A percentile compares a stretch with the other conserved stretches of the same genome.
phyloP scores from a whole-genome alignment of 2,329 filamentous ascomycete species.

The Coniella lustricola region DNA sequence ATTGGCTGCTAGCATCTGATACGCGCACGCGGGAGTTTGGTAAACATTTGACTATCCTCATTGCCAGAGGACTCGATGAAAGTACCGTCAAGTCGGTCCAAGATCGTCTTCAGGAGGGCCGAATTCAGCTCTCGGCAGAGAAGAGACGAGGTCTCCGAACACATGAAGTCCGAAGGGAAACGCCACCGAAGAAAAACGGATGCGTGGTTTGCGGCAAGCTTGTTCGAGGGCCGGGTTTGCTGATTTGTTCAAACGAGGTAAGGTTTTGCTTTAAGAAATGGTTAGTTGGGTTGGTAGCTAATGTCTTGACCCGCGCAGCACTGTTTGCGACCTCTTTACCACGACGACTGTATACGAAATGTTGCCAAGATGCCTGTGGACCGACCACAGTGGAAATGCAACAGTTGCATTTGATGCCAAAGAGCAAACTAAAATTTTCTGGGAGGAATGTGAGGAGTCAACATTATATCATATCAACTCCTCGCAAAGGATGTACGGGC shows the following conservation, averaged over 20 bases:
- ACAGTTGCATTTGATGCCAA: slow-evolving; percentile 27
- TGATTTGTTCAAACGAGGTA: slow-evolving; percentile 46
- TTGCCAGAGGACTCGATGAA: slow-evolving; percentile 42
- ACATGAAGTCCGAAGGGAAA: slow-evolving; percentile 27
- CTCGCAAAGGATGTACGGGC: too few species aligned
- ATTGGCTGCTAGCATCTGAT: slow-evolving; percentile 43
- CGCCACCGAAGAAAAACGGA: slow-evolving; percentile 36
- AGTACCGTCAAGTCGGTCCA: slow-evolving; percentile 36
- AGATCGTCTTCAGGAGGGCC: slow-evolving; percentile 35
- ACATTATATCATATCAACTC: too few species aligned
- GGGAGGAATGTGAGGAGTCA: too few species aligned
- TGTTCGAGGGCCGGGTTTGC: slow-evolving; percentile 39
- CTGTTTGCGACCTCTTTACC: slow-evolving; percentile 40
- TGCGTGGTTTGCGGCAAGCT: slow-evolving; percentile 42
- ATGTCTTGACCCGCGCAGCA: slow-evolving; percentile 24
- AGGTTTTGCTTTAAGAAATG: slow-evolving; percentile 18
- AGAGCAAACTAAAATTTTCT: too few species aligned
- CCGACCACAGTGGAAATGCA: slow-evolving; percentile 37
- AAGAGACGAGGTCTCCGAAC: slow-evolving; percentile 19
- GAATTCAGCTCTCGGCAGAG: slow-evolving; percentile 23
- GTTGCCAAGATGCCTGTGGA: slow-evolving; percentile 30
- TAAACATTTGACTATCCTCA: slow-evolving; percentile 45
- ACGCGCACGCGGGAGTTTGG: slow-evolving; percentile 47
- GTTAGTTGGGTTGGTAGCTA: background rate
- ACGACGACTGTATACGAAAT: slow-evolving; percentile 37